phyloP scores from a whole-genome alignment of 1,284 basidiomycete genomes.

The Ceratobasidium theobromae region DNA sequence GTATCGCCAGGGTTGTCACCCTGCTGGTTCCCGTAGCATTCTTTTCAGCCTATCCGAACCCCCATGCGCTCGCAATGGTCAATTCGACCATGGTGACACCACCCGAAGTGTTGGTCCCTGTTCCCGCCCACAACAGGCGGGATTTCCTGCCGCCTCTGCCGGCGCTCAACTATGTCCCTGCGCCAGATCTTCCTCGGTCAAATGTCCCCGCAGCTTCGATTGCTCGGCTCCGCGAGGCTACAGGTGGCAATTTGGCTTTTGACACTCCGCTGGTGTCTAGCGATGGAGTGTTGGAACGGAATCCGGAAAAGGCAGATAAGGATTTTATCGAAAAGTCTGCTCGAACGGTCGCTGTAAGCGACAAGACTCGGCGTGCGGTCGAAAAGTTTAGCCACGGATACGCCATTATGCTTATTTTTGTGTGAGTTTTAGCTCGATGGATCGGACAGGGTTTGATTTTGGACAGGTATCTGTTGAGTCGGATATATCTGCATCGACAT shows the following conservation, averaged over 20 bases:
- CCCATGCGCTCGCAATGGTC: neutral
- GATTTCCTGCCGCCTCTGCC: neutral
- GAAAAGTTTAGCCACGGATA: constrained; percentile 24
- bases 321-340: constrained; percentile 6
- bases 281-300: constrained; percentile 7
- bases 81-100: neutral
- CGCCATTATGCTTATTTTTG: constrained; percentile 27
- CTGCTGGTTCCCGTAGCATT: constrained; percentile 12
- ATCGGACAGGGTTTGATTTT: neutral
- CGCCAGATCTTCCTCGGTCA: too few species aligned
- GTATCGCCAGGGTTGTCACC: constrained; percentile 4
- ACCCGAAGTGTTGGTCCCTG: neutral
- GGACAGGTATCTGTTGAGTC: constrained; percentile 21
- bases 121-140: neutral
- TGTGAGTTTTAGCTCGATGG: neutral
- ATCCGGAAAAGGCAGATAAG: neutral
- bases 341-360: constrained; percentile 12
- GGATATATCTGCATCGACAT: constrained; percentile 30
- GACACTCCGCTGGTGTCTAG: neutral
- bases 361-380: constrained; percentile 9
- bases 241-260: neutral
- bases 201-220: too few species aligned
- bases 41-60: constrained; percentile 18
- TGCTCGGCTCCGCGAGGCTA: too few species aligned
- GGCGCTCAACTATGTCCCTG: neutral